Evolutionary conservation across 2,329 filamentous ascomycete genomes (phyloP), one percentile per base, ranked within the genome.

Genomic region (Pseudocercospora eumusae): DNA sequence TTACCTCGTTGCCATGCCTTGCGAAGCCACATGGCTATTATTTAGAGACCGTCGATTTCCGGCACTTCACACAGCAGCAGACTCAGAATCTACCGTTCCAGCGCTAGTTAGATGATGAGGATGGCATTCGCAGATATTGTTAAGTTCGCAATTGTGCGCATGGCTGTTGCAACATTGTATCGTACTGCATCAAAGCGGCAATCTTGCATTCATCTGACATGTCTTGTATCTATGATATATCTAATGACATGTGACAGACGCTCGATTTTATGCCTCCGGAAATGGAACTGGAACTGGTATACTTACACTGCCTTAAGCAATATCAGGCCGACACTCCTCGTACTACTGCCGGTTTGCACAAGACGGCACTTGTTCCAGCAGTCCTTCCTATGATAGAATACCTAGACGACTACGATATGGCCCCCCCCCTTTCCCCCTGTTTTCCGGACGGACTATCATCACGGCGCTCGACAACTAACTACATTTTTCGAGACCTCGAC

Each of bases 1-100:
- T 21, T 9, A 50, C 23, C 20, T 27, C 47, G 47, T 50, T 25
- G 20, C 47, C 21, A 50, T 50, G 20, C 20, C 47, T 27, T 50
- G 47, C 13, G 13, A 23, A 28, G 47, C 47, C 21, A 50, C 21
- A 50, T 50, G 21, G 21, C 23, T 25, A 50, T 10, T n/a, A n/a
- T n/a, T n/a, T n/a, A 50, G 47, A 50, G 13, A 50, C 47, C 47
- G 21, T 50, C 23, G 47, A 50, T 50, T 25, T 50, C 47, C 47
- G 21, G 21, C 47, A 50, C 20, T 27, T 36, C 33, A 36, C 13
- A 36, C 1, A 36, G 33, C 47, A 27, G 20, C 9, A 50, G 7
- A 25, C 28, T 2, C 23, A 45, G 42, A 18, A 45, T 45, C 21
- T 45, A 18, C 42, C 18, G 23, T 45, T 45, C 23, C 11, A 18